These are phyloP conservation scores for Coemansia interrupta DNA, from an alignment of 192 early-diverging fungal species.

Conservation along the genomic window DNA sequence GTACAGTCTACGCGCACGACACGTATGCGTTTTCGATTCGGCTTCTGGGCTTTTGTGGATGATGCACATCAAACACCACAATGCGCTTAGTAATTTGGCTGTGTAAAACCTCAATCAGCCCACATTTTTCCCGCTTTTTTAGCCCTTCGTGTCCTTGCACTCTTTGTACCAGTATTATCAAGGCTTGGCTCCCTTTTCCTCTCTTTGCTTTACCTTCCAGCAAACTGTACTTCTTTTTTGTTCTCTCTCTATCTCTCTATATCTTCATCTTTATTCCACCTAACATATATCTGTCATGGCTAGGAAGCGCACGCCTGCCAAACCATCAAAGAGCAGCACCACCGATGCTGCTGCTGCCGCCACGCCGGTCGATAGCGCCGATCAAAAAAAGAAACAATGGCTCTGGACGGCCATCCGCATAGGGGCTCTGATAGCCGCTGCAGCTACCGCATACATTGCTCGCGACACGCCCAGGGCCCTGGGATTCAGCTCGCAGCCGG, in stretches of 20 bases:
- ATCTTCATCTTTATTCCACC: not conserved
- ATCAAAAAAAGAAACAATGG: conserved; percentile 14
- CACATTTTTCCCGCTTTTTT: conserved; percentile 1
- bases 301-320: conserved; percentile 25
- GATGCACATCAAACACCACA: too few relatives aligned
- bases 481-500: conserved; percentile 14
- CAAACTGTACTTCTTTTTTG: not conserved
- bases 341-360: not conserved
- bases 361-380: not conserved
- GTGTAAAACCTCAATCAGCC: not conserved
- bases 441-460: conserved; percentile 40
- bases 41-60: too few relatives aligned
- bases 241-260: not conserved
- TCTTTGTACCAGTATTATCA: not conserved
- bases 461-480: conserved; percentile 43
- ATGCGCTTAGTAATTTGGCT: too few relatives aligned
- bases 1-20: too few relatives aligned
- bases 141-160: not conserved
- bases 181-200: not conserved
- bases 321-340: conserved; percentile 1
- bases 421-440: conserved; percentile 31
- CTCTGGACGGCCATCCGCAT: conserved; percentile 32
- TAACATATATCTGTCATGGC: conserved; percentile 17
- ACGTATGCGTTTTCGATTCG: too few relatives aligned
- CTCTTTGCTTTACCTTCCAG: not conserved